A percentile compares a stretch with the other conserved stretches of the same genome.
phyloP scores from a whole-genome alignment of 768 basidiomycete species.

The Lentinus tigrinus region DNA sequence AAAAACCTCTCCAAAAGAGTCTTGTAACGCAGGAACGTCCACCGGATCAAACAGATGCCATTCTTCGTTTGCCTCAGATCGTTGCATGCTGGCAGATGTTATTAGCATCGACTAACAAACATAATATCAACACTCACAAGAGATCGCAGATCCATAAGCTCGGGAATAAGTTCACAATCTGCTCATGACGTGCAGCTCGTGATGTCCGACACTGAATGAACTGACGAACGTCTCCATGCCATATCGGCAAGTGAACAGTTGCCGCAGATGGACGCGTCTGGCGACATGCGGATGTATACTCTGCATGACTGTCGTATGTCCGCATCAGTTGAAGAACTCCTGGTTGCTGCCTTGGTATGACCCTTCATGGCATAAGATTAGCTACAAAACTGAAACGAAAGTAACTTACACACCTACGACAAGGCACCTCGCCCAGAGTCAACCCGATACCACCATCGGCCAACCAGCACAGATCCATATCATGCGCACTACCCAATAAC shows the following conservation, averaged over 20 bases:
- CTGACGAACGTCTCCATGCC: not conserved
- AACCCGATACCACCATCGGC: not conserved
- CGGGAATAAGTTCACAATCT: not conserved
- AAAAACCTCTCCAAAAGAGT: not conserved
- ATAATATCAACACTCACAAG: not conserved
- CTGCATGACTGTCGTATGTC: not conserved
- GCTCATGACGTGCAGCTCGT: not conserved
- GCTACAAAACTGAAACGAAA: too few species aligned
- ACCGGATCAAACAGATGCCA: not conserved
- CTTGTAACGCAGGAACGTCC: not conserved
- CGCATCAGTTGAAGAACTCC: not conserved
- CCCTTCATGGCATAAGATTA: not conserved
- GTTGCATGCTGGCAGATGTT: not conserved
- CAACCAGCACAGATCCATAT: not conserved
- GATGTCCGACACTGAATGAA: not conserved
- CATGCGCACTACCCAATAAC: not conserved
- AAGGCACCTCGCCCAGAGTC: not conserved
- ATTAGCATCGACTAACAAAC: not conserved
- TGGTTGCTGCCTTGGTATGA: not conserved
- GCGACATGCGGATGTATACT: fast-evolving
- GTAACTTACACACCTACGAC: too few species aligned
- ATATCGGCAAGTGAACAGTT: not conserved
- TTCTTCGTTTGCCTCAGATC: not conserved
- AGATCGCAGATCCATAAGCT: not conserved
- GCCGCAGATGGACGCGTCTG: not conserved